Conservation (phyloP, 192 early-diverging fungal genomes). For the Podila clonocystis region DNA sequence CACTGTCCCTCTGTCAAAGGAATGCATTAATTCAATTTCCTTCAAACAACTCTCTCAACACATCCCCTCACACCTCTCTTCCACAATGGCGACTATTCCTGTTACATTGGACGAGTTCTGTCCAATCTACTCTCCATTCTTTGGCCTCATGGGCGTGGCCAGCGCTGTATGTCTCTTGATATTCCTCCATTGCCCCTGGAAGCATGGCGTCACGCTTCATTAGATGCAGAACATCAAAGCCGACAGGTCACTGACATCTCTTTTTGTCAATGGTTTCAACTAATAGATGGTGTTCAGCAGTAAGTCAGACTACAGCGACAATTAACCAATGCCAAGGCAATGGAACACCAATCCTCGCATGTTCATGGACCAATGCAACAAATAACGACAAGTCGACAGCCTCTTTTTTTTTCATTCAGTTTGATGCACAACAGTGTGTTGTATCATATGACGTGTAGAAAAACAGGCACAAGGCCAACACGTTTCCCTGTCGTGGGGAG, state of each 20-base stretch:
- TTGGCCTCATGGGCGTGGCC: slow-evolving; percentile 91
- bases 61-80: too few species aligned
- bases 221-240: background rate
- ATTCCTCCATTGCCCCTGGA: slow-evolving; percentile 62
- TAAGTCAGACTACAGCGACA: slow-evolving; percentile 46
- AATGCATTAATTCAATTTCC: too few species aligned
- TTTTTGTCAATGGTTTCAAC: background rate
- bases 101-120: slow-evolving; percentile 54
- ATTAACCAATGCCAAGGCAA: background rate
- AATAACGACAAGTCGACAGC: background rate
- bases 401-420: background rate
- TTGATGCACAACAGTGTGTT: background rate
- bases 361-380: background rate
- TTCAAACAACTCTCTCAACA: too few species aligned
- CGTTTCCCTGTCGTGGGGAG: background rate
- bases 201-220: slow-evolving; percentile 31
- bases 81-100: slow-evolving; percentile 35
- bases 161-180: slow-evolving; percentile 70
- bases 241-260: too few species aligned
- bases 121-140: slow-evolving; percentile 94
- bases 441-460: background rate
- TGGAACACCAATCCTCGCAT: background rate
- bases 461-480: background rate
- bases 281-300: slow-evolving; percentile 75
- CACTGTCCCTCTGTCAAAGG: too few species aligned